phyloP scores from a whole-genome alignment of 805 yeast genomes.

The Suhomyces sp. region DNA sequence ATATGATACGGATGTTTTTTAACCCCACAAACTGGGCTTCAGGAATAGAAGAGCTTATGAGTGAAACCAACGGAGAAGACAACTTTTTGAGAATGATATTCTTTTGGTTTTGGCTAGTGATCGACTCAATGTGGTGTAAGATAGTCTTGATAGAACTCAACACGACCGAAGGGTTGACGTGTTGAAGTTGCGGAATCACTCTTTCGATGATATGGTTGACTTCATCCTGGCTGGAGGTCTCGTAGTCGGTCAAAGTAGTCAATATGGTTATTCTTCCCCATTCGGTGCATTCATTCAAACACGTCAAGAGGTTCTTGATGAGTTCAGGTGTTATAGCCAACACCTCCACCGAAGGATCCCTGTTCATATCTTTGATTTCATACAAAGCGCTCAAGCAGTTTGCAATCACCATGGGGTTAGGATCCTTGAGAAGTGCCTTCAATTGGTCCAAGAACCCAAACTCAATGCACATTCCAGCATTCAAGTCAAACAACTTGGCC shows the following conservation, averaged over 20 bases:
- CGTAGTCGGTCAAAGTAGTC: constrained; percentile 73
- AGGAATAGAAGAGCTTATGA: constrained; percentile 78
- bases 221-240: constrained; percentile 55
- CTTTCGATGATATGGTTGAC: constrained; percentile 85
- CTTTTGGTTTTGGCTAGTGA: constrained; percentile 41
- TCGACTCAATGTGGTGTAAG: constrained; percentile 58
- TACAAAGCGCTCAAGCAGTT: constrained; percentile 84
- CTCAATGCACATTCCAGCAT: constrained; percentile 76
- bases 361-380: constrained; percentile 74
- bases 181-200: constrained; percentile 92
- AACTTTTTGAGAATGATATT: constrained; percentile 60
- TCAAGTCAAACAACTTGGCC: constrained; percentile 87
- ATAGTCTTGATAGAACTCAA: constrained; percentile 80
- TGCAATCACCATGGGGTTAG: constrained; percentile 97
- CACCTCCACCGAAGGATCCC: constrained; percentile 39
- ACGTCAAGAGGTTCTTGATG: constrained; percentile 66
- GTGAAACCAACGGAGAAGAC: constrained; percentile 81
- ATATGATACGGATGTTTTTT: constrained; percentile 82
- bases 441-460: constrained; percentile 77
- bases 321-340: constrained; percentile 38
- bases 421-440: constrained; percentile 67
- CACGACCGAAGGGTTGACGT: constrained; percentile 94
- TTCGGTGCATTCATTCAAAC: constrained; percentile 95
- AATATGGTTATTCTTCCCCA: constrained; percentile 96
- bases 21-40: constrained; percentile 94